A percentile compares a stretch with the other conserved stretches of the same genome.
Evolutionary conservation across 768 basidiomycete genomes (phyloP).

Genomic region (Leccinellum rugosiceps): DNA sequence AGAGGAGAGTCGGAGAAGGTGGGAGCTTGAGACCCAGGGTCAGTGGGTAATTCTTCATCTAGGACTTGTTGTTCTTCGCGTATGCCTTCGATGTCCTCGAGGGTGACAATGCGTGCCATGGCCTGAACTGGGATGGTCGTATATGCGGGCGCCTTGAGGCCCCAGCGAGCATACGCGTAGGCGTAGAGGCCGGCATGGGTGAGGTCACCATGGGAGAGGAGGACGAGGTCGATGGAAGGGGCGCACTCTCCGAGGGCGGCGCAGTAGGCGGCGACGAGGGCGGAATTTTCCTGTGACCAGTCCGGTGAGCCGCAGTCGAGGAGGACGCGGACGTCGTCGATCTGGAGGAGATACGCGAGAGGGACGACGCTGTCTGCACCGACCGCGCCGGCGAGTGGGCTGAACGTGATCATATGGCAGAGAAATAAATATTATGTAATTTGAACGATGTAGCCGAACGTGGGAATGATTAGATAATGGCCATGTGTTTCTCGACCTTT

Average conservation of each 20-base stretch:
- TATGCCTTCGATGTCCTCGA: constrained; percentile 83
- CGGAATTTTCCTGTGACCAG: constrained; percentile 61
- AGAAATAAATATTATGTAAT: not conserved
- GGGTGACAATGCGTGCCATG: constrained; percentile 88
- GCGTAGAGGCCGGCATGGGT: constrained; percentile 89
- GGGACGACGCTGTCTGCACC: constrained; percentile 61
- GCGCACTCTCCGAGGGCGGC: constrained; percentile 69
- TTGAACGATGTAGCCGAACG: constrained; percentile 16
- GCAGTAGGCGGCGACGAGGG: constrained; percentile 49
- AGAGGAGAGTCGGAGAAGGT: constrained; percentile 12
- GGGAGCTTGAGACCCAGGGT: constrained; percentile 14
- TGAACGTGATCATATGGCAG: constrained; percentile 84
- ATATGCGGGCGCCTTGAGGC: constrained; percentile 86
- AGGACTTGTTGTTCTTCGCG: constrained; percentile 69
- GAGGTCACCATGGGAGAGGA: constrained; percentile 92
- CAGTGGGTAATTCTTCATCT: constrained; percentile 24
- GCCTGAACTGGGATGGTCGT: constrained; percentile 94
- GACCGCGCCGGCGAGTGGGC: constrained; percentile 83
- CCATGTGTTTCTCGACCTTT: constrained; percentile 37
- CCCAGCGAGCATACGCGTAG: constrained; percentile 86
- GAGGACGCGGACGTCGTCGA: constrained; percentile 91
- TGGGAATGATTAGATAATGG: constrained; percentile 33
- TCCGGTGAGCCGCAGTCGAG: constrained; percentile 94
- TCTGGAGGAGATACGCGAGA: constrained; percentile 82
- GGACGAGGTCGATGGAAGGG: constrained; percentile 81